Conservation (phyloP, 306 rosid species). For the Carpinus fangiana region DNA sequence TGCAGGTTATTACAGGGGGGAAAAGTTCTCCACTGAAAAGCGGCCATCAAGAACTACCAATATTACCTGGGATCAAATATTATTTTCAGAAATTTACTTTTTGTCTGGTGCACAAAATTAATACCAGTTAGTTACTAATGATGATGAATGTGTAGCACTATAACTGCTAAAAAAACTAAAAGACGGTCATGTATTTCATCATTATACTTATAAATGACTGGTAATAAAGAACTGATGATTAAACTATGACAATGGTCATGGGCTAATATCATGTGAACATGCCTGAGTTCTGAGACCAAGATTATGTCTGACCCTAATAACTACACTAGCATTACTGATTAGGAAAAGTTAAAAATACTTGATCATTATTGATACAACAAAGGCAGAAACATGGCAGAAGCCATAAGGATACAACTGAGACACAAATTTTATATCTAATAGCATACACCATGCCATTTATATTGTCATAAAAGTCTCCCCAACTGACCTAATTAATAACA, state of each 20-base stretch:
- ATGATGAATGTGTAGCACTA: neutral
- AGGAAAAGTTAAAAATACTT: neutral
- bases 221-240: neutral
- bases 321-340: neutral
- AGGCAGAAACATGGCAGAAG: neutral
- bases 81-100: too few relatives aligned
- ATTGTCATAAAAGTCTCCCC: constrained; percentile 9
- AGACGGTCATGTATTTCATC: neutral
- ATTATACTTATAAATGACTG: neutral
- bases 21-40: neutral
- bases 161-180: neutral
- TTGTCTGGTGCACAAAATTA: too few relatives aligned
- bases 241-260: neutral
- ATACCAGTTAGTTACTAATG: neutral
- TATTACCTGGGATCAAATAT: too few relatives aligned
- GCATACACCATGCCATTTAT: neutral
- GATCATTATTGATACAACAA: neutral
- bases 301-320: neutral
- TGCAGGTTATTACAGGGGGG: neutral
- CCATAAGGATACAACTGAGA: neutral
- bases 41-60: too few relatives aligned
- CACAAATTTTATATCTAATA: neutral
- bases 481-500: constrained; percentile 17
- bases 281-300: neutral
- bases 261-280: neutral